Evolutionary conservation across 2,329 filamentous ascomycete species (phyloP).

Genomic region (Parastagonospora nodorum): DNA sequence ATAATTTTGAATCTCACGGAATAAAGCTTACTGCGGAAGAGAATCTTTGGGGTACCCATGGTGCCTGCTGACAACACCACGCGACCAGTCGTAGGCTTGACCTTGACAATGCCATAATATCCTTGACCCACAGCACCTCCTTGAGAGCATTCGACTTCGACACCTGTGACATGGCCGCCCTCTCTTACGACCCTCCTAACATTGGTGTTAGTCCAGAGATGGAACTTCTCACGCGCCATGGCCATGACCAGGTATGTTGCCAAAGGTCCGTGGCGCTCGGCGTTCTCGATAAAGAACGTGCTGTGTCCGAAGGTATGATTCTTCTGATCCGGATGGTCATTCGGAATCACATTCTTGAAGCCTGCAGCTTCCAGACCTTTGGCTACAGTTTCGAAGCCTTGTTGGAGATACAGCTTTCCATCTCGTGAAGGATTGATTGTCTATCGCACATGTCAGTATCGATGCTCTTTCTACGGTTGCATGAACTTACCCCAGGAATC

Average conservation of each 20-base stretch:
- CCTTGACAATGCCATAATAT: constrained; percentile 60
- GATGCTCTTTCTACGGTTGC: background rate
- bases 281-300: constrained; percentile 67
- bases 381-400: constrained; percentile 66
- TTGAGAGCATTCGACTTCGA: constrained; percentile 64
- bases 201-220: constrained; percentile 65
- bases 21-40: constrained; percentile 59
- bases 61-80: constrained; percentile 70
- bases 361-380: constrained; percentile 62
- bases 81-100: constrained; percentile 63
- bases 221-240: constrained; percentile 64
- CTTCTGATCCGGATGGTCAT: constrained; percentile 64
- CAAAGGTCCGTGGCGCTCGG: constrained; percentile 69
- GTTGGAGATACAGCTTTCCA: constrained; percentile 65
- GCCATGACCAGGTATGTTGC: constrained; percentile 70
- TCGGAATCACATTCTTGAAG: constrained; percentile 65
- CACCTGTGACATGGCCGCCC: constrained; percentile 65
- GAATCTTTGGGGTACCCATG: constrained; percentile 68
- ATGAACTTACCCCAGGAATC: constrained; percentile 55
- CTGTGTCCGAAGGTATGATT: constrained; percentile 63
- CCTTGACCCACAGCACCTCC: constrained; percentile 47
- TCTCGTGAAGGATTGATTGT: constrained; percentile 68
- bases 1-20: background rate
- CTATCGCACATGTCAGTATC: constrained; percentile 43
- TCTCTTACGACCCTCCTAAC: constrained; percentile 67